phyloP scores from a whole-genome alignment of 352 stramenopile species.

The Pelagophyceae sp. region DNA sequence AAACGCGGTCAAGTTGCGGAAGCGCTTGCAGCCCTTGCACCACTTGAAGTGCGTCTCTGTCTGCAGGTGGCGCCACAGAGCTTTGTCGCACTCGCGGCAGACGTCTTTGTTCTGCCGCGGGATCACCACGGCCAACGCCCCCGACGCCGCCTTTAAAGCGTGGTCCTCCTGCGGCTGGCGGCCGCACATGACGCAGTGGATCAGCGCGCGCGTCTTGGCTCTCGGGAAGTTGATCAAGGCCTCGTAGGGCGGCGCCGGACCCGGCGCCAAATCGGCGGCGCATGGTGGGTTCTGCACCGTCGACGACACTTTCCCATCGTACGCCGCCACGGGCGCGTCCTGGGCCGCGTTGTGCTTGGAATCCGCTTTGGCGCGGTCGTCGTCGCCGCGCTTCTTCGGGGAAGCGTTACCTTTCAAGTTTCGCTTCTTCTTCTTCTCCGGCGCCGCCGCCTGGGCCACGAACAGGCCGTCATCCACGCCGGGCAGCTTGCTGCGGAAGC shows the following conservation, averaged over 20 bases:
- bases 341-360: neutral
- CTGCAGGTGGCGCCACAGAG: slow-evolving; percentile 24
- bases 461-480: no score
- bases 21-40: slow-evolving; percentile 37
- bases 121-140: slow-evolving; percentile 18
- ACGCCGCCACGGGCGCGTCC: neutral
- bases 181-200: slow-evolving; percentile 33
- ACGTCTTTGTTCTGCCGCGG: slow-evolving; percentile 34
- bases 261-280: neutral
- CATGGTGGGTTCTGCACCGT: neutral
- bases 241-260: slow-evolving; percentile 25
- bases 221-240: slow-evolving; percentile 31
- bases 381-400: neutral
- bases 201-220: slow-evolving; percentile 19
- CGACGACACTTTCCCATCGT: neutral
- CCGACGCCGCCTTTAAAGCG: neutral
- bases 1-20: slow-evolving; percentile 26
- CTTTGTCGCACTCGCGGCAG: slow-evolving; percentile 32
- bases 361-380: no score
- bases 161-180: slow-evolving; percentile 6
- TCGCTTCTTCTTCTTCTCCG: neutral
- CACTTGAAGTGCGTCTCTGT: slow-evolving; percentile 31
- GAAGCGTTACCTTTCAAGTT: neutral
- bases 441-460: neutral
- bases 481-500: no score